Conservation (phyloP, 495 filamentous ascomycete genomes). For the Terfezia claveryi region DNA sequence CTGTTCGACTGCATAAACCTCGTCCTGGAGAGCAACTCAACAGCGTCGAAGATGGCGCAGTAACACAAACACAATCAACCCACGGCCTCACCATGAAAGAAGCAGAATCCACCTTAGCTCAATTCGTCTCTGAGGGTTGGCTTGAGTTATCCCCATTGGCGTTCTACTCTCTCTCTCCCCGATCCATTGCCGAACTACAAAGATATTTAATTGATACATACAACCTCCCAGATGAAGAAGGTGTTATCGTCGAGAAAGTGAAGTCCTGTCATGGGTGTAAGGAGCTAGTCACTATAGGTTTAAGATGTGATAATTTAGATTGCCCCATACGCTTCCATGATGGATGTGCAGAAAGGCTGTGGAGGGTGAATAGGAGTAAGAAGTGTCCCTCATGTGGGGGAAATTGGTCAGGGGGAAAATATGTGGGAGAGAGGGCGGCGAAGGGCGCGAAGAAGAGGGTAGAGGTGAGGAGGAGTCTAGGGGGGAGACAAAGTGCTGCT, state of each 20-base stretch:
- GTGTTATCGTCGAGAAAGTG: constrained; percentile 36
- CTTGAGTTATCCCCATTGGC: constrained; percentile 32
- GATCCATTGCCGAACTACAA: constrained; percentile 66
- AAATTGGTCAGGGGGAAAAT: constrained; percentile 49
- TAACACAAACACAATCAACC: constrained; percentile 19
- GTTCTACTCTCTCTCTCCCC: constrained; percentile 51
- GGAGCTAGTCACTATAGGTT: constrained; percentile 74
- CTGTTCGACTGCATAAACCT: constrained; percentile 37
- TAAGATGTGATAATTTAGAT: constrained; percentile 48
- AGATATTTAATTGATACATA: constrained; percentile 66
- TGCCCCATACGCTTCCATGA: constrained; percentile 58
- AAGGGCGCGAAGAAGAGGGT: constrained; percentile 10
- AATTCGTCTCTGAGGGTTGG: constrained; percentile 63
- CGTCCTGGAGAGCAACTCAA: constrained; percentile 7
- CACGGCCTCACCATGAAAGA: constrained; percentile 48
- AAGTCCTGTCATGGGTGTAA: constrained; percentile 77
- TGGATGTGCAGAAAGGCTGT: constrained; percentile 51
- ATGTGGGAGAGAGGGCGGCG: constrained; percentile 66
- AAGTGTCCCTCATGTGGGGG: constrained; percentile 53
- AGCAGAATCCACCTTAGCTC: constrained; percentile 47
- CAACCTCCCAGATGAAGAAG: constrained; percentile 42
- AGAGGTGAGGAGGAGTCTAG: constrained; percentile 20
- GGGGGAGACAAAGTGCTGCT: not conserved
- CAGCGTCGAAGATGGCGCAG: constrained; percentile 22
- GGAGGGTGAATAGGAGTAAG: constrained; percentile 34